Conservation (phyloP, 345 rosid genomes). For the Aurinia saxatilis region DNA sequence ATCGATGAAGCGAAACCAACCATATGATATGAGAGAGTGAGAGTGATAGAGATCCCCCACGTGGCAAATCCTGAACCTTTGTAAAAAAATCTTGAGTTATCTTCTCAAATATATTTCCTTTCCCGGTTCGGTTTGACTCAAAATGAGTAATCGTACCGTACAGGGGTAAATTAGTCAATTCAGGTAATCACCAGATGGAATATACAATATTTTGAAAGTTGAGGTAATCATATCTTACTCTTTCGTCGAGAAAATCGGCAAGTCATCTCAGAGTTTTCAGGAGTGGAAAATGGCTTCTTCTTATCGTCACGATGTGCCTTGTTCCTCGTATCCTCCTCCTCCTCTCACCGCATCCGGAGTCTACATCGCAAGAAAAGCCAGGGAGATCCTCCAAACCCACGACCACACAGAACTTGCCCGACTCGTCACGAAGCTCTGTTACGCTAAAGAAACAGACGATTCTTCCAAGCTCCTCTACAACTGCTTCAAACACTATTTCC, state of each 20-base stretch:
- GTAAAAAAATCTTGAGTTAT: neutral
- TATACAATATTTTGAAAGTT: too few relatives aligned
- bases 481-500: constrained; percentile 1
- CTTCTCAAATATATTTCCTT: constrained; percentile 13
- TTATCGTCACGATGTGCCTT: neutral
- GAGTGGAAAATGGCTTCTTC: neutral
- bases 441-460: constrained; percentile 7
- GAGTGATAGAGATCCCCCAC: constrained; percentile 3
- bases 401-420: neutral
- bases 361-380: neutral
- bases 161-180: too few relatives aligned
- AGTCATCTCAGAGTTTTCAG: too few relatives aligned
- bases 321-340: constrained; percentile 16
- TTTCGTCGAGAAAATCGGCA: too few relatives aligned
- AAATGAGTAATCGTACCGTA: too few relatives aligned
- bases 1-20: too few relatives aligned
- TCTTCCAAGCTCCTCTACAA: neutral
- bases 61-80: constrained; percentile 12
- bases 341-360: neutral
- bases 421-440: constrained; percentile 12
- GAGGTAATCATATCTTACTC: too few relatives aligned
- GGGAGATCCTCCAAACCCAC: constrained; percentile 2
- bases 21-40: too few relatives aligned
- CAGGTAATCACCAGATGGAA: too few relatives aligned
- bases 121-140: too few relatives aligned